A percentile compares a stretch with the other conserved stretches of the same genome.
Evolutionary conservation across 2,329 filamentous ascomycete genomes (phyloP).

Genomic region (Aspergillus melleus): DNA sequence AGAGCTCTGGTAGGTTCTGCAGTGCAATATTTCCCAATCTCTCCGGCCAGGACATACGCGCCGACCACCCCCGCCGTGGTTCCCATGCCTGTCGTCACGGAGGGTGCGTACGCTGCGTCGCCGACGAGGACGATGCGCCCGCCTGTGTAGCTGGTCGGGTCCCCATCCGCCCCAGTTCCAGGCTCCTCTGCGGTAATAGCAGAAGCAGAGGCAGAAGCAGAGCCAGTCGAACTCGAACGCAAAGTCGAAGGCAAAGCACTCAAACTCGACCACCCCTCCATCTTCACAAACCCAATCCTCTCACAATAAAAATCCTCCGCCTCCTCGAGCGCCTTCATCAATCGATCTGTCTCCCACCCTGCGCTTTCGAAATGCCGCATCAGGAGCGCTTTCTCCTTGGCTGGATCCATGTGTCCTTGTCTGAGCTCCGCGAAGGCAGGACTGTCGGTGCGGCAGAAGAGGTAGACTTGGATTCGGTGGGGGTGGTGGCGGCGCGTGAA

Average conservation of each 20-base stretch:
- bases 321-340: conserved; percentile 45
- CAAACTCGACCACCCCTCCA: conserved; percentile 43
- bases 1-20: conserved; percentile 12
- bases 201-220: too few species aligned
- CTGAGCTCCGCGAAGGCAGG: conserved; percentile 16
- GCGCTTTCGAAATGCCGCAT: conserved; percentile 42
- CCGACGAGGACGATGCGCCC: conserved; percentile 46
- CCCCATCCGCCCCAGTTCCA: too few species aligned
- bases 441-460: conserved; percentile 34
- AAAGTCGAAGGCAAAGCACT: too few species aligned
- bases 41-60: conserved; percentile 59
- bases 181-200: too few species aligned
- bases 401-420: conserved; percentile 29
- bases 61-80: conserved; percentile 36
- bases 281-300: conserved; percentile 46
- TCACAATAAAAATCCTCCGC: conserved; percentile 51
- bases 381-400: conserved; percentile 42
- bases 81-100: conserved; percentile 35
- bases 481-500: conserved; percentile 10
- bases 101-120: conserved; percentile 39
- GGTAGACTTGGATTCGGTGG: conserved; percentile 37
- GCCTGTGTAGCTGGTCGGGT: too few species aligned
- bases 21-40: conserved; percentile 27
- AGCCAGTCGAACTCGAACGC: too few species aligned
- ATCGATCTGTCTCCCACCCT: conserved; percentile 48